These are phyloP conservation scores for Cyathus striatus DNA, from an alignment of 768 basidiomycete species.

Conservation along the genomic window DNA sequence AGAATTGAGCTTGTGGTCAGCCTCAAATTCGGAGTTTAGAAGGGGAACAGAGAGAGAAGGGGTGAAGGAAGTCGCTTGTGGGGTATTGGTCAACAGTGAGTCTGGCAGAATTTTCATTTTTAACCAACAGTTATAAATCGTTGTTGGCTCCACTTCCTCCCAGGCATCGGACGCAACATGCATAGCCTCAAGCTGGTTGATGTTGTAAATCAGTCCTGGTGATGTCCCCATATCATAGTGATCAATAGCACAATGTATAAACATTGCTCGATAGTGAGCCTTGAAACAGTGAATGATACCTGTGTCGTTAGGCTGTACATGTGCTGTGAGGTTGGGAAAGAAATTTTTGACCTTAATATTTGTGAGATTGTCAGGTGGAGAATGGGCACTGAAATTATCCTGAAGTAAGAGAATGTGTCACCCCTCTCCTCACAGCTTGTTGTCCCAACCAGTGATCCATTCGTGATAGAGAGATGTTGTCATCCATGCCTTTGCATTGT, in stretches of 20 bases:
- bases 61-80: conserved; percentile 16
- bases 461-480: conserved; percentile 24
- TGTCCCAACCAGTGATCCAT: conserved; percentile 26
- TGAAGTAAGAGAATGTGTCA: conserved; percentile 22
- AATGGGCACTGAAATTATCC: conserved; percentile 18
- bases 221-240: conserved; percentile 20
- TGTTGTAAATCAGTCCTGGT: conserved; percentile 28
- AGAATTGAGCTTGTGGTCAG: conserved; percentile 9
- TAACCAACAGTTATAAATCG: conserved; percentile 32
- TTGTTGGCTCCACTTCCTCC: conserved; percentile 18
- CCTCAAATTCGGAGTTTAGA: conserved; percentile 3
- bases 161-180: conserved; percentile 24
- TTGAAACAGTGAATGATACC: conserved; percentile 31
- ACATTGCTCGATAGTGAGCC: conserved; percentile 23
- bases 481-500: conserved; percentile 36
- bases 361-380: conserved; percentile 12
- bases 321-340: conserved; percentile 27
- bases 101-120: conserved; percentile 26
- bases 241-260: conserved; percentile 22
- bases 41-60: conserved; percentile 4
- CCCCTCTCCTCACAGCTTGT: conserved; percentile 12
- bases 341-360: conserved; percentile 22
- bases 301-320: conserved; percentile 29
- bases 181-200: conserved; percentile 34
- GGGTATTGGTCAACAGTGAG: conserved; percentile 3